A percentile compares a stretch with the other conserved stretches of the same genome.
Conservation (phyloP, 371 early-diverging fungal species). For the Mucor piriformis region DNA sequence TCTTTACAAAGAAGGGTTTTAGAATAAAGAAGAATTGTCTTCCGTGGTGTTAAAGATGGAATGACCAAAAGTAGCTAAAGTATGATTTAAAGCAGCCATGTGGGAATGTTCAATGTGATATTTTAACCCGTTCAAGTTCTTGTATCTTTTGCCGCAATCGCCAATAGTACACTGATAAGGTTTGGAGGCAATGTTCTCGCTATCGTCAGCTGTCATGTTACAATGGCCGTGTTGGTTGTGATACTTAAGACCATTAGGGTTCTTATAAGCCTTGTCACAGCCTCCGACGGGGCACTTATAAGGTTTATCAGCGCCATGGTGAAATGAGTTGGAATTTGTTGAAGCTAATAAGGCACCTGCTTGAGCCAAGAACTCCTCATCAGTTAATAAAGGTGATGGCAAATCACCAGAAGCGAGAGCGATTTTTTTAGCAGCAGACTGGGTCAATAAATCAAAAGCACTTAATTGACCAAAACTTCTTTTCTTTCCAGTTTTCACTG, state of each 20-base stretch:
- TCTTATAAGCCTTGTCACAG: conserved; percentile 96
- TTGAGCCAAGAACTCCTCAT: conserved; percentile 49
- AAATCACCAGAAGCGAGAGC: conserved; percentile 29
- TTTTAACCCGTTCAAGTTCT: conserved; percentile 97
- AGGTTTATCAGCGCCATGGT: conserved; percentile 62
- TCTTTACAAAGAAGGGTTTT: background rate
- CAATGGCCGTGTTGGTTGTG: conserved; percentile 89
- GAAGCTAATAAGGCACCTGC: conserved; percentile 44
- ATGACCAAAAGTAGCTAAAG: conserved; percentile 42
- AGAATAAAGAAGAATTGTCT: background rate
- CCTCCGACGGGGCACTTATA: conserved; percentile 80
- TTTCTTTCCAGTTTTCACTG: conserved; percentile 29
- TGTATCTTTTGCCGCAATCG: conserved; percentile 93
- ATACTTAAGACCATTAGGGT: conserved; percentile 97
- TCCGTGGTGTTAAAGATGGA: conserved; percentile 18
- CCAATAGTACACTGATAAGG: conserved; percentile 87
- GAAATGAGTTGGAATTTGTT: conserved; percentile 21
- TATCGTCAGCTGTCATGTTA: conserved; percentile 49
- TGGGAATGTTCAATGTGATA: conserved; percentile 93
- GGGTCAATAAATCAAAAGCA: conserved; percentile 35
- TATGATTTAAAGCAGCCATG: conserved; percentile 52
- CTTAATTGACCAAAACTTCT: conserved; percentile 22
- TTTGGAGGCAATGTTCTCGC: conserved; percentile 59
- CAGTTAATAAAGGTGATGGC: conserved; percentile 31
- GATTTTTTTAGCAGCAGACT: conserved; percentile 40